A percentile compares a stretch with the other conserved stretches of the same genome.
phyloP scores from a whole-genome alignment of 1,284 basidiomycete species.

The Fistulinella cinereoalba region DNA sequence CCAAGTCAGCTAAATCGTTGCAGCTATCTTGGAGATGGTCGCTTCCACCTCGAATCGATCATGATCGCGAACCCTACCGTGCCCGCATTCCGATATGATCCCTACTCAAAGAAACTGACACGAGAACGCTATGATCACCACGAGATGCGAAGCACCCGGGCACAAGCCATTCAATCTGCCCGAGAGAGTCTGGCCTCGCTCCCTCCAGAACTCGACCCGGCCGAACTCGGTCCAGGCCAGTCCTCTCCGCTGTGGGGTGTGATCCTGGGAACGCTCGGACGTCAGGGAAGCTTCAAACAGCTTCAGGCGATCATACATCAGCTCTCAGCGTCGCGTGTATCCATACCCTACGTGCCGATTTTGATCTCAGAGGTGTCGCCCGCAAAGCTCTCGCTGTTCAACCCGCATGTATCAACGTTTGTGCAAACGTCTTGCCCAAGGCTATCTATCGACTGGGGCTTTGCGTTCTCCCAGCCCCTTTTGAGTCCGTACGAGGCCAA shows the following conservation, averaged over 20 bases:
- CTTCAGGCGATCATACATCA: constrained; percentile 82
- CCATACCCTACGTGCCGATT: constrained; percentile 83
- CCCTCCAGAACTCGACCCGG: constrained; percentile 5
- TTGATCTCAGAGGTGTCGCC: constrained; percentile 96
- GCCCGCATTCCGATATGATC: constrained; percentile 97
- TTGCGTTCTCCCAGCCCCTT: constrained; percentile 88
- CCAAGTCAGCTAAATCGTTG: constrained; percentile 14
- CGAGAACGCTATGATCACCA: constrained; percentile 89
- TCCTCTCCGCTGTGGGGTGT: constrained; percentile 74
- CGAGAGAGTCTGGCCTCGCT: constrained; percentile 55
- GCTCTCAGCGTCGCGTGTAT: constrained; percentile 48
- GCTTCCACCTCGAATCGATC: constrained; percentile 97
- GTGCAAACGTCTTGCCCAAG: constrained; percentile 96
- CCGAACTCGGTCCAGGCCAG: background rate
- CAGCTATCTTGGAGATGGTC: constrained; percentile 96
- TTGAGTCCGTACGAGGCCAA: constrained; percentile 94
- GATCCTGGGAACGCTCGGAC: constrained; percentile 91
- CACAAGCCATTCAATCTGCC: constrained; percentile 77
- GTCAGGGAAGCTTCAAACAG: constrained; percentile 92
- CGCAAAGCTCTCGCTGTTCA: constrained; percentile 86
- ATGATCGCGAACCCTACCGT: constrained; percentile 99
- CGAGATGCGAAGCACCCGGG: constrained; percentile 78
- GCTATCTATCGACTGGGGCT: constrained; percentile 97
- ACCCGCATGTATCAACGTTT: constrained; percentile 79
- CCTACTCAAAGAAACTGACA: constrained; percentile 96